phyloP scores from a whole-genome alignment of 2,329 filamentous ascomycete species.

The Bipolaris cookei region DNA sequence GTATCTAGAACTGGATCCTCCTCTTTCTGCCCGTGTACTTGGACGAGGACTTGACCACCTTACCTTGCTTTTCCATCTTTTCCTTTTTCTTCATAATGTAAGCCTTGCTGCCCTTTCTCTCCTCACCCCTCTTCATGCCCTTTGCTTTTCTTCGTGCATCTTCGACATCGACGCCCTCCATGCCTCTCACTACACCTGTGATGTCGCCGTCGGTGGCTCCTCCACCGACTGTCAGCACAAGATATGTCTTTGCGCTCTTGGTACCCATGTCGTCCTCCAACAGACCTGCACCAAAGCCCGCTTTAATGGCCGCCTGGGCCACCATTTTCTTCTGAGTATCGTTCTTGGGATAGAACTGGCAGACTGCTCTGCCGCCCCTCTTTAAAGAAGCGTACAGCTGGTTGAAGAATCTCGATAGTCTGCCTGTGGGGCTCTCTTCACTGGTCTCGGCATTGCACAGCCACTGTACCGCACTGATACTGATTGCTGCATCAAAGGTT shows the following conservation, averaged over 20 bases:
- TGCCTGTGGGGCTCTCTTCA: slow-evolving; percentile 79
- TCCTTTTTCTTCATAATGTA: slow-evolving; percentile 89
- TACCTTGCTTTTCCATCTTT: slow-evolving; percentile 93
- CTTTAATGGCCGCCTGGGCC: slow-evolving; percentile 84
- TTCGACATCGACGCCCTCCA: slow-evolving; percentile 81
- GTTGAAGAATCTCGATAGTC: slow-evolving; percentile 87
- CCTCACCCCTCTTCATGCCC: slow-evolving; percentile 61
- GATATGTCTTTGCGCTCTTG: slow-evolving; percentile 95
- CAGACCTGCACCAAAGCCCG: slow-evolving; percentile 93
- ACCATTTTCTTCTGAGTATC: slow-evolving; percentile 92
- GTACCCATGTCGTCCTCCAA: slow-evolving; percentile 95
- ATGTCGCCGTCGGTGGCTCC: slow-evolving; percentile 74
- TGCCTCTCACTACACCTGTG: slow-evolving; percentile 83
- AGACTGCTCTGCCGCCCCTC: slow-evolving; percentile 86
- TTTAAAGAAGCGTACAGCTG: slow-evolving; percentile 84
- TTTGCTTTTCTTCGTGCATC: slow-evolving; percentile 61
- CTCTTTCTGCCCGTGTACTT: slow-evolving; percentile 95
- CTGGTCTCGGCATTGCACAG: slow-evolving; percentile 92
- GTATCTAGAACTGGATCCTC: slow-evolving; percentile 71
- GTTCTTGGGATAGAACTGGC: slow-evolving; percentile 98
- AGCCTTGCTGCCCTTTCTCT: slow-evolving; percentile 80
- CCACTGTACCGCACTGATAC: slow-evolving; percentile 97
- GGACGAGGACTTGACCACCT: slow-evolving; percentile 87
- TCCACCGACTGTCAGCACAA: slow-evolving; percentile 87
- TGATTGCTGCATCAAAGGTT: slow-evolving; percentile 92